These are phyloP conservation scores for Dittrichia graveolens DNA, from an alignment of 129 eudicot genomes.

Conservation along the genomic window DNA sequence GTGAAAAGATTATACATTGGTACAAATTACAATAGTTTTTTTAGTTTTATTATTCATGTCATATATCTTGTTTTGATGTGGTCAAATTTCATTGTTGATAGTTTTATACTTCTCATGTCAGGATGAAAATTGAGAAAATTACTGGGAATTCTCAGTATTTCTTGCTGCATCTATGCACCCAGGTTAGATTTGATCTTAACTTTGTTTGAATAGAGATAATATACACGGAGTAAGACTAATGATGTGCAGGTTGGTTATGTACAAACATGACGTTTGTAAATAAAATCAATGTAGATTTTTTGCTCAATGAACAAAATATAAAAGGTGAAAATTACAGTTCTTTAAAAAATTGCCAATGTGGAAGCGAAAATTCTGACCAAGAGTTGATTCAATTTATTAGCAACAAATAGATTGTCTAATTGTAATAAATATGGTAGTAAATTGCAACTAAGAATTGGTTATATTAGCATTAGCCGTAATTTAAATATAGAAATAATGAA, in stretches of 20 bases:
- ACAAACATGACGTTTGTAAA: slow-evolving; percentile 2
- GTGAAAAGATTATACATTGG: slow-evolving; percentile 95
- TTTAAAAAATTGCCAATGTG: background rate
- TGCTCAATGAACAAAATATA: background rate
- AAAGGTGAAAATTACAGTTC: slow-evolving; percentile 11
- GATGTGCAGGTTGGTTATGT: background rate
- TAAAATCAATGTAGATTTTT: background rate
- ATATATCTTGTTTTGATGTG: background rate
- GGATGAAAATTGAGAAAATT: slow-evolving; percentile 92
- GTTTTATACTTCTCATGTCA: slow-evolving; percentile 32
- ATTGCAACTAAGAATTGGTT: background rate
- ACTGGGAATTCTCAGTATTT: slow-evolving; percentile 78
- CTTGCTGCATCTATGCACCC: slow-evolving; percentile 90
- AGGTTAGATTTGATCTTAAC: slow-evolving; percentile 47
- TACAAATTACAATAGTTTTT: slow-evolving; percentile 32
- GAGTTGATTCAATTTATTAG: too few relatives aligned
- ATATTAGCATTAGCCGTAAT: too few relatives aligned
- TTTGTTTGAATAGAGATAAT: slow-evolving; percentile 13
- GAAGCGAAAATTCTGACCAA: background rate
- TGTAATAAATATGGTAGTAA: slow-evolving; percentile 6
- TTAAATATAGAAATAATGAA: too few relatives aligned
- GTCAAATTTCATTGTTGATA: background rate
- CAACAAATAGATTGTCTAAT: too few relatives aligned
- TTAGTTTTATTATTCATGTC: slow-evolving; percentile 4
- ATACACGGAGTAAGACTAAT: background rate